phyloP scores from a whole-genome alignment of 1,284 basidiomycete species.

The Irpex sp. region DNA sequence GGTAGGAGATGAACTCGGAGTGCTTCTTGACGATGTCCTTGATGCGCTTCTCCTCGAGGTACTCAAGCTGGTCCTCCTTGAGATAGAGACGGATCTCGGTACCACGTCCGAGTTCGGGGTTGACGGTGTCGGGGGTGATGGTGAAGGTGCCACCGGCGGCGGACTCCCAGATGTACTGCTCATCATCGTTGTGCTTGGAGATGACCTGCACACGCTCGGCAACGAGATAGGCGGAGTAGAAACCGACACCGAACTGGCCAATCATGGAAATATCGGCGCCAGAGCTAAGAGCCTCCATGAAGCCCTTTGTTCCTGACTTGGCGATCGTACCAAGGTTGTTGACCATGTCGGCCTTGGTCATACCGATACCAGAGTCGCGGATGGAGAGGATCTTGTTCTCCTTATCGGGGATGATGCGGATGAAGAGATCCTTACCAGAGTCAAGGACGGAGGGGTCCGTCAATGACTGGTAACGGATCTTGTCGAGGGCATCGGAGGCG shows the following conservation, averaged over 20 bases:
- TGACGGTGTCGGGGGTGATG: slow-evolving; percentile 91
- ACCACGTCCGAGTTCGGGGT: slow-evolving; percentile 91
- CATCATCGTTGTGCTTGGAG: slow-evolving; percentile 99
- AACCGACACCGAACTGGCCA: slow-evolving; percentile 97
- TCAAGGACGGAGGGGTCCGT: slow-evolving; percentile 90
- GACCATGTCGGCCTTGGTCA: slow-evolving; percentile 98
- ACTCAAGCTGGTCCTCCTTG: slow-evolving; percentile 99
- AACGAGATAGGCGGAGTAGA: slow-evolving; percentile 99
- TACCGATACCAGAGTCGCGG: slow-evolving; percentile 97
- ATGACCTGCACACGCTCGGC: slow-evolving; percentile 98
- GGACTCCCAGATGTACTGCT: slow-evolving; percentile 99
- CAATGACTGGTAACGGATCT: slow-evolving; percentile 91
- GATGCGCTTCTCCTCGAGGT: slow-evolving; percentile 99
- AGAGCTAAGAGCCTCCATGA: slow-evolving; percentile 95
- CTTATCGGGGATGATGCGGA: slow-evolving; percentile 93
- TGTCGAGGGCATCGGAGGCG: slow-evolving; percentile 93
- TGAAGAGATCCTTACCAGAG: slow-evolving; percentile 84
- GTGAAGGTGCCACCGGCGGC: slow-evolving; percentile 99
- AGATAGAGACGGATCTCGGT: slow-evolving; percentile 93
- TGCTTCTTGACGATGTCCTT: slow-evolving; percentile 99
- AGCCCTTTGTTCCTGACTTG: slow-evolving; percentile 97
- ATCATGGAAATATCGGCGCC: slow-evolving; percentile 97
- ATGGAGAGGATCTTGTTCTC: slow-evolving; percentile 92
- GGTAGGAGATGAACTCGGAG: slow-evolving; percentile 99
- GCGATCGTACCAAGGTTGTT: slow-evolving; percentile 99